Conservation (phyloP, 306 rosid genomes). For the Canavalia gladiata region DNA sequence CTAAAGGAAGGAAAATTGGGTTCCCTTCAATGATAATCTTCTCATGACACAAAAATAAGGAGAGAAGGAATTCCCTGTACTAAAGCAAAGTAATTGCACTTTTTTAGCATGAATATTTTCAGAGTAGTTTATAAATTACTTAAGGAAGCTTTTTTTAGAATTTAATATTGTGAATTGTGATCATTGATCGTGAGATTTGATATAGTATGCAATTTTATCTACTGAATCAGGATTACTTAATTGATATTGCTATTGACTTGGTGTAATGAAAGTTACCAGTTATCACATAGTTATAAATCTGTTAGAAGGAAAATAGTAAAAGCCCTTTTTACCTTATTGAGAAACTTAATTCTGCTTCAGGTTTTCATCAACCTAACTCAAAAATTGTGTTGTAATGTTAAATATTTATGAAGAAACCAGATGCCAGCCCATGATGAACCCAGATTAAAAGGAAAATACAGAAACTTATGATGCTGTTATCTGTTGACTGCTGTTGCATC, state of each 20-base stretch:
- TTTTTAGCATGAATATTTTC: not conserved
- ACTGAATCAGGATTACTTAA: not conserved
- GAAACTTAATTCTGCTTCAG: constrained; percentile 27
- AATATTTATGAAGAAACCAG: constrained; percentile 28
- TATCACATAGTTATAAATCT: constrained; percentile 8
- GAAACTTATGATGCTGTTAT: constrained; percentile 22
- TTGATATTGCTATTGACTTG: not conserved
- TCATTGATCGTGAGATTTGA: constrained; percentile 4
- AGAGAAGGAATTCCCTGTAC: constrained; percentile 14
- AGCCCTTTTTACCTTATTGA: constrained; percentile 7
- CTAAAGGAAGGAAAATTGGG: constrained; percentile 25
- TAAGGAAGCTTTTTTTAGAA: not conserved
- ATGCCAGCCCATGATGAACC: not conserved
- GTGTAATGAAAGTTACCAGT: not conserved
- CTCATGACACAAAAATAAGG: constrained; percentile 10
- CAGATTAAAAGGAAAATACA: not conserved
- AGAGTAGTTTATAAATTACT: constrained; percentile 16
- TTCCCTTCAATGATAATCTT: constrained; percentile 31
- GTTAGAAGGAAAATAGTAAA: not conserved
- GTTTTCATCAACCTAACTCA: constrained; percentile 30
- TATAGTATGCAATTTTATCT: not conserved
- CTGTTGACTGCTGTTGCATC: constrained; percentile 12
- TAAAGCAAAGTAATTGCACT: not conserved
- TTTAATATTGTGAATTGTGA: constrained; percentile 3
- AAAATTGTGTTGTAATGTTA: not conserved